These are phyloP conservation scores for Alternaria tenuissima DNA, from an alignment of 2,329 filamentous ascomycete genomes.

Conservation along the genomic window DNA sequence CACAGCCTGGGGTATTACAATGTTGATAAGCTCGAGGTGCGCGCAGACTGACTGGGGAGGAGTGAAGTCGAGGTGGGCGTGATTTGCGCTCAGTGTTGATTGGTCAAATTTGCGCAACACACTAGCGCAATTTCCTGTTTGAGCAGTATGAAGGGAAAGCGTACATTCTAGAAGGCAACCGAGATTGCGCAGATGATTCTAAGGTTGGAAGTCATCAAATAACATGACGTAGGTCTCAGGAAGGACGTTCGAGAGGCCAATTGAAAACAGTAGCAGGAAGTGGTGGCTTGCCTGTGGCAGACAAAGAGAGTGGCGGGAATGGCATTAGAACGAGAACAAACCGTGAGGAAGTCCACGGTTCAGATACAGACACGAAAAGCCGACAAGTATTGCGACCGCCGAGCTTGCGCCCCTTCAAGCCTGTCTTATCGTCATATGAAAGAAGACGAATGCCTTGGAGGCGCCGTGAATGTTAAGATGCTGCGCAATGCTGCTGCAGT, in stretches of 20 bases:
- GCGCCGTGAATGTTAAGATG: not conserved
- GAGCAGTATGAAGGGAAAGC: not conserved
- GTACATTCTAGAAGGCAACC: not conserved
- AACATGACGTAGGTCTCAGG: not conserved
- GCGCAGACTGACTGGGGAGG: not conserved
- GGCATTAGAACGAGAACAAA: not conserved
- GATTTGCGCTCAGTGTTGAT: constrained; percentile 2
- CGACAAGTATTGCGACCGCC: not conserved
- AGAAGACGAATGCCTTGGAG: not conserved
- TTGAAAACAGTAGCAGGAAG: not conserved
- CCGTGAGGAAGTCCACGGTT: not conserved
- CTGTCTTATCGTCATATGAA: not conserved
- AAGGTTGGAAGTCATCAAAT: not conserved
- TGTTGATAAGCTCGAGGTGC: not conserved
- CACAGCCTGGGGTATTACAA: not conserved
- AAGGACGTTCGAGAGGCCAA: too few species aligned
- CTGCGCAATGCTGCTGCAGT: not conserved
- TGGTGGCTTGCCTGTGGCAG: not conserved
- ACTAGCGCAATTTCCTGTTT: constrained; percentile 7
- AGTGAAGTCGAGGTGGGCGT: not conserved
- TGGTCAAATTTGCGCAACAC: not conserved
- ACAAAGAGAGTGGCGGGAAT: not conserved
- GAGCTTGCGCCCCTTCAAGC: not conserved
- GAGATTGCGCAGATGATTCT: not conserved
- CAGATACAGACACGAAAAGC: not conserved